Conservation (phyloP, 129 eudicot genomes). For the Ambrosia trifida region DNA sequence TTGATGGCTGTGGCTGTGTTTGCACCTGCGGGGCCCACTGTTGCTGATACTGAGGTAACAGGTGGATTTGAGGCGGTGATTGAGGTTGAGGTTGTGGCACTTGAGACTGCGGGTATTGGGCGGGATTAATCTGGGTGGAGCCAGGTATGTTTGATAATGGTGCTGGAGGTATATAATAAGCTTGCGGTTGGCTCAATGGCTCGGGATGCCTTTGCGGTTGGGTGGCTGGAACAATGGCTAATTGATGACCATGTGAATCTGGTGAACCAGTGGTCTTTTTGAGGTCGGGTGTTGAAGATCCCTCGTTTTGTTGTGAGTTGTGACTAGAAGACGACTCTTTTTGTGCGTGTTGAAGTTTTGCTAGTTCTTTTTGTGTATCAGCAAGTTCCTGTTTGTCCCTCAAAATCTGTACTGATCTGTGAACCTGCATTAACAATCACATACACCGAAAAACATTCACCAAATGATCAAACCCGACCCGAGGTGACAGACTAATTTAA, state of each 20-base stretch:
- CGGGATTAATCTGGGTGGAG: slow-evolving; percentile 43
- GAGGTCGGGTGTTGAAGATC: slow-evolving; percentile 42
- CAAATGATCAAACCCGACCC: too few species aligned
- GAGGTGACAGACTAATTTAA: too few species aligned
- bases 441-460: too few species aligned
- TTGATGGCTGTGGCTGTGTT: slow-evolving; percentile 48
- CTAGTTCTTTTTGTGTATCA: slow-evolving; percentile 88
- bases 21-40: slow-evolving; percentile 65
- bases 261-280: slow-evolving; percentile 49
- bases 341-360: slow-evolving; percentile 82
- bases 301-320: slow-evolving; percentile 51
- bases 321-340: slow-evolving; percentile 54
- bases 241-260: slow-evolving; percentile 55
- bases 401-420: slow-evolving; percentile 82
- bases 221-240: slow-evolving; percentile 57
- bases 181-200: slow-evolving; percentile 32
- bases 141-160: slow-evolving; percentile 26
- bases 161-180: slow-evolving; percentile 54
- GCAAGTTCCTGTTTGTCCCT: slow-evolving; percentile 96
- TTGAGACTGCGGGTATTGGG: slow-evolving; percentile 47
- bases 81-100: slow-evolving; percentile 11
- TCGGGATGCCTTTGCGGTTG: slow-evolving; percentile 39
- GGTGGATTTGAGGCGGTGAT: slow-evolving; percentile 41
- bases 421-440: slow-evolving; percentile 26
- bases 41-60: slow-evolving; percentile 42